Evolutionary conservation across 2,329 filamentous ascomycete genomes (phyloP).

Genomic region (Colletotrichum euphorbiae): DNA sequence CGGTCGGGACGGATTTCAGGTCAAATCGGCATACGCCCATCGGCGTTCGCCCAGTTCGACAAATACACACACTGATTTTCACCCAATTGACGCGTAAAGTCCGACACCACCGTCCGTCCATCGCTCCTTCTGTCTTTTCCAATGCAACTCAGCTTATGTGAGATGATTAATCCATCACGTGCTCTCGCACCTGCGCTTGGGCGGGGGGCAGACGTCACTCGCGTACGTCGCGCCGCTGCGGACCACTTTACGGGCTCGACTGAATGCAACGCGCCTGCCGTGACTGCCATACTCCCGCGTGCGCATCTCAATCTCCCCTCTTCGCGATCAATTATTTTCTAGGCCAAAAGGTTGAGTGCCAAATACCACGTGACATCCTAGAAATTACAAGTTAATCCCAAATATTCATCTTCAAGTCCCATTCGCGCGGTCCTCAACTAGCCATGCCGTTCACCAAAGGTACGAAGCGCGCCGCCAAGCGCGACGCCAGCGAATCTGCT

Average conservation of each 20-base stretch:
- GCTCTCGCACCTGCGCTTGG: constrained; percentile 19
- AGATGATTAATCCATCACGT: background rate
- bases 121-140: background rate
- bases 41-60: no score
- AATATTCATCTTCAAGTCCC: no score
- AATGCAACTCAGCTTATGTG: background rate
- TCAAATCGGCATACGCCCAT: no score
- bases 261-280: constrained; percentile 25
- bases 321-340: no score
- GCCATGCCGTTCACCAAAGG: constrained; percentile 33
- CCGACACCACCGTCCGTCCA: background rate
- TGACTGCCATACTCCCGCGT: background rate
- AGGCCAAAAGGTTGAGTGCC: no score
- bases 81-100: no score
- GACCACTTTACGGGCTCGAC: constrained; percentile 22
- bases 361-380: no score
- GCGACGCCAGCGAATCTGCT: constrained; percentile 47
- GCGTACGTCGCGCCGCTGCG: constrained; percentile 17
- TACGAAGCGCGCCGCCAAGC: constrained; percentile 36
- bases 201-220: constrained; percentile 22
- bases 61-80: no score
- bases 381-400: no score
- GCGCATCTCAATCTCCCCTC: background rate
- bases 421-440: background rate
- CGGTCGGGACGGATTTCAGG: no score